Conservation (phyloP, 2,329 filamentous ascomycete species). For the Aspergillus chevalieri region DNA sequence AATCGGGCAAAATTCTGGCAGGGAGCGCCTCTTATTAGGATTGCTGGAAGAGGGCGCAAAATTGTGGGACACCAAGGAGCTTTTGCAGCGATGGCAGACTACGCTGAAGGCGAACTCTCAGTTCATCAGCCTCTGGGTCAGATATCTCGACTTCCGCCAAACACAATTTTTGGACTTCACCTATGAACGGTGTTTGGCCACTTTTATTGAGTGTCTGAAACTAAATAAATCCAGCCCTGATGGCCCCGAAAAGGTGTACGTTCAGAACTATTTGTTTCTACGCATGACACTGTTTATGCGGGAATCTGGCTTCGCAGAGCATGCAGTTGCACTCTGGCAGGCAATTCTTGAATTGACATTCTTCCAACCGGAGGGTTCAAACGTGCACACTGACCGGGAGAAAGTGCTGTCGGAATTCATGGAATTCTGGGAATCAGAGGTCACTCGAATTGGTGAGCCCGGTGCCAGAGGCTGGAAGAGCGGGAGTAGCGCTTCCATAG, state of each 20-base stretch:
- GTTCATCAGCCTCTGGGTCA: slow-evolving; percentile 64
- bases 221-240: slow-evolving; percentile 24
- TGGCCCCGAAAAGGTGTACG: slow-evolving; percentile 19
- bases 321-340: slow-evolving; percentile 77
- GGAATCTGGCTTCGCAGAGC: slow-evolving; percentile 71
- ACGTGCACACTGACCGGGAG: slow-evolving; percentile 5
- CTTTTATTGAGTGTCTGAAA: slow-evolving; percentile 55
- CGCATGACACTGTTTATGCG: slow-evolving; percentile 67
- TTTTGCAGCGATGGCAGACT: slow-evolving; percentile 61
- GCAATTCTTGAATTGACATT: slow-evolving; percentile 67
- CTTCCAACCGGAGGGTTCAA: slow-evolving; percentile 45
- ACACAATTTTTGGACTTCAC: slow-evolving; percentile 60
- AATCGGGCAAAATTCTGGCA: slow-evolving; percentile 41
- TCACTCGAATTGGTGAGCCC: slow-evolving; percentile 68
- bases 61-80: slow-evolving; percentile 62
- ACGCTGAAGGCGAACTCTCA: slow-evolving; percentile 51
- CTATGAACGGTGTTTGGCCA: slow-evolving; percentile 58
- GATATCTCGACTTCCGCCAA: slow-evolving; percentile 66
- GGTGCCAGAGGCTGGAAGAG: slow-evolving; percentile 63
- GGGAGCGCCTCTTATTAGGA: slow-evolving; percentile 58
- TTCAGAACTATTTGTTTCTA: slow-evolving; percentile 65
- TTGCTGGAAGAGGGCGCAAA: slow-evolving; percentile 69
- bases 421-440: slow-evolving; percentile 83
- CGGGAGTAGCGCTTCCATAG: slow-evolving; percentile 20
- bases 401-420: slow-evolving; percentile 45